These are phyloP conservation scores for Mortierella sp. DNA, from an alignment of 371 early-diverging fungal species.

Conservation along the genomic window DNA sequence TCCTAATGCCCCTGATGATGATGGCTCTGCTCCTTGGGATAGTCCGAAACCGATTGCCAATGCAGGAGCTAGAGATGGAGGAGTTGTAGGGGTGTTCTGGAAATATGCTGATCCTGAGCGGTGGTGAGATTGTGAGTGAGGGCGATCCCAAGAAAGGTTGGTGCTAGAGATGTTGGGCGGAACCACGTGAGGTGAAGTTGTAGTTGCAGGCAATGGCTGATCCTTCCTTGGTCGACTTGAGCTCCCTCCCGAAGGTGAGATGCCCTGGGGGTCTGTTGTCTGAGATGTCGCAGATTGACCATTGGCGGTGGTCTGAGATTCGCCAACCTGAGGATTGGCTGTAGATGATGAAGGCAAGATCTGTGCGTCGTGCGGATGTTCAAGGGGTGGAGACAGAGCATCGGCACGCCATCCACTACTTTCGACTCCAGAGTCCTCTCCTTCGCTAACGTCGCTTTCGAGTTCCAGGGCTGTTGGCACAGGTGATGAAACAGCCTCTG, in stretches of 20 bases:
- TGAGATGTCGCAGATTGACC: not conserved
- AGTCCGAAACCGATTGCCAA: constrained; percentile 34
- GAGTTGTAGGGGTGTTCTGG: not conserved
- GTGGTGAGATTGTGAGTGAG: not conserved
- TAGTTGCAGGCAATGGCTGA: constrained; percentile 36
- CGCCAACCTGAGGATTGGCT: not conserved
- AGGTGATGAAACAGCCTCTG: constrained; percentile 1
- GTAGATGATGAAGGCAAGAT: not conserved
- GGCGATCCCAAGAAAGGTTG: constrained; percentile 37
- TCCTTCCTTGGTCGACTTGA: constrained; percentile 44
- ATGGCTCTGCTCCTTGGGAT: constrained; percentile 5
- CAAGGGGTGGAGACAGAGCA: not conserved
- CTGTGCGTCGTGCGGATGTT: not conserved
- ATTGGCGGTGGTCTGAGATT: not conserved
- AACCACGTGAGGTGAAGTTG: constrained; percentile 23
- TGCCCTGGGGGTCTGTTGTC: not conserved
- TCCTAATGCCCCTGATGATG: not conserved
- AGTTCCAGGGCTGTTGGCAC: not conserved
- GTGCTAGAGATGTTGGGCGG: constrained; percentile 16
- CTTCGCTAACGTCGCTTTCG: constrained; percentile 27
- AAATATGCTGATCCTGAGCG: constrained; percentile 13
- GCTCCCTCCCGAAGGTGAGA: not conserved
- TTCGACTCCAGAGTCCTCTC: constrained; percentile 47
- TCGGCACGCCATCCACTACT: constrained; percentile 23
- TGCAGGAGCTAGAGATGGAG: constrained; percentile 35